Evolutionary conservation across 208 protist genomes (phyloP), one percentile per base, ranked within the genome.

Genomic region (Leishmania gerbilli): DNA sequence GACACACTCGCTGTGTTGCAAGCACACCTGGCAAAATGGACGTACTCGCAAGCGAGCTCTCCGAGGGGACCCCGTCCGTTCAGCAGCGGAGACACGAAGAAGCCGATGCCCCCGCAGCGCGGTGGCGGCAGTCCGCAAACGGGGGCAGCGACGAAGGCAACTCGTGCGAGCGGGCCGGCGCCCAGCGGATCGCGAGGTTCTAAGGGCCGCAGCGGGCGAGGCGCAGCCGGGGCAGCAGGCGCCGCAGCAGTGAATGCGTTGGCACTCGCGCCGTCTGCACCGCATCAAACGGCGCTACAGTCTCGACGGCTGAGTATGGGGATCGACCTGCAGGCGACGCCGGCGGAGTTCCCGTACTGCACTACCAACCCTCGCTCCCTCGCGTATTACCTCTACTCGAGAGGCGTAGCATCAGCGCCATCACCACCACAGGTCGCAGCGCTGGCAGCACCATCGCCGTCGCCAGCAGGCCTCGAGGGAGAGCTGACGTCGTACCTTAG

Each of bases 1-100:
- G 62, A 56, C 53, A 79, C 77, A 4, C 80, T 86, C 11, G 77
- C 45, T 24, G 81, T 58, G 40, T 49, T 85, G 72, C 77, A 85
- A 34, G n/a, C 49, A 3, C 65, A 79, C 21, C 74, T 62, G 11
- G n/a, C 45, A 21, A 19, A 64, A 42, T 75, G 53, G 21, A 37
- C 55, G 40, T 67, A 45, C 21, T 67, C 58, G 7, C 45, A 55
- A 27, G 77, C 56, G 34, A 77, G 21, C 3, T 74, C 77, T 24
- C 45, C 77, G 7, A 86, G 80, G 19, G 34, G 24, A 7, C 47
- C 40, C 13, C 64, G 47, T 49, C 74, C 65, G 27, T 51, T 68
- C 13, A 40, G 78, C 79, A 77, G 55, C n/a, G 71, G 71, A 11
- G 40, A 58, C 79, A 45, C 27, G 0, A 82, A 56, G 27, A 60